A percentile compares a stretch with the other conserved stretches of the same genome.
phyloP scores from a whole-genome alignment of 768 basidiomycete species.

The Exidia glandulosa region DNA sequence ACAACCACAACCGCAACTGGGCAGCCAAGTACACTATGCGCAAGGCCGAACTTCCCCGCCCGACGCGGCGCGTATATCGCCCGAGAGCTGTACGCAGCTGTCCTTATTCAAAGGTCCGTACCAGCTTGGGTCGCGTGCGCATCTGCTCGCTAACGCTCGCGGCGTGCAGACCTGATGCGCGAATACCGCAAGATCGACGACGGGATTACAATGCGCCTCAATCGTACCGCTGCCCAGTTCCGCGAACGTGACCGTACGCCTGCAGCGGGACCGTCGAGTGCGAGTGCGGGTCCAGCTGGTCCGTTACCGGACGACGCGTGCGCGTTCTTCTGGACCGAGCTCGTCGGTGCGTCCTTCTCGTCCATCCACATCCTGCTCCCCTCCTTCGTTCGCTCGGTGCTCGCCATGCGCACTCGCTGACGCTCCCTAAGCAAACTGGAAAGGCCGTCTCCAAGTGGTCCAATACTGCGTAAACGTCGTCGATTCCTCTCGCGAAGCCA shows the following conservation, averaged over 20 bases:
- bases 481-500: constrained; percentile 51
- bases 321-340: constrained; percentile 63
- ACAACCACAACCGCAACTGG: no score
- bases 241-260: constrained; percentile 65
- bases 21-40: not conserved
- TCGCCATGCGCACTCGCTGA: not conserved
- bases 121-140: not conserved
- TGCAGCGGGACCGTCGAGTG: no score
- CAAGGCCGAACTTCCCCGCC: not conserved
- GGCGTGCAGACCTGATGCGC: constrained; percentile 55
- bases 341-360: constrained; percentile 47
- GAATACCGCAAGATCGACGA: constrained; percentile 79
- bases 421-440: constrained; percentile 39
- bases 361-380: constrained; percentile 8
- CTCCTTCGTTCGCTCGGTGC: constrained; percentile 4
- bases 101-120: constrained; percentile 63
- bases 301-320: constrained; percentile 67
- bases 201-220: constrained; percentile 66
- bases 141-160: constrained; percentile 3
- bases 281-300: constrained; percentile 23
- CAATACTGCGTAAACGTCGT: constrained; percentile 65
- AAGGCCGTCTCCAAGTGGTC: constrained; percentile 58
- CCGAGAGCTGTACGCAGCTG: constrained; percentile 18
- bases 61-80: not conserved
- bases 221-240: constrained; percentile 65